Evolutionary conservation across 2,329 filamentous ascomycete species (phyloP).

Genomic region (Sporothrix schenckii): DNA sequence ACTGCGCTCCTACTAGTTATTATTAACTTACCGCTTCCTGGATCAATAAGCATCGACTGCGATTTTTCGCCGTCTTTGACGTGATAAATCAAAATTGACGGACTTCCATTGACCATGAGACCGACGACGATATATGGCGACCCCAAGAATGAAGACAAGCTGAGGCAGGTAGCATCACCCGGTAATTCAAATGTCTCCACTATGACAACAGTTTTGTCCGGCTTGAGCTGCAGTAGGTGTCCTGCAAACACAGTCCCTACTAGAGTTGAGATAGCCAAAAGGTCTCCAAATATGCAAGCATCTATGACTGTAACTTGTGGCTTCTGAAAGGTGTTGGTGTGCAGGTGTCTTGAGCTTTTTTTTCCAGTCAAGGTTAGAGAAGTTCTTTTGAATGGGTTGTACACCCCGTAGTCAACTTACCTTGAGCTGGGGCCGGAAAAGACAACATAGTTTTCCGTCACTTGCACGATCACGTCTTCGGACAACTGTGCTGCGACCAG

Average conservation of each 20-base stretch:
- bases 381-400: not conserved
- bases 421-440: slow-evolving; percentile 45
- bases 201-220: slow-evolving; percentile 38
- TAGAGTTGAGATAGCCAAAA: slow-evolving; percentile 51
- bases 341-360: slow-evolving; percentile 23
- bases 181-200: slow-evolving; percentile 44
- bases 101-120: slow-evolving; percentile 42
- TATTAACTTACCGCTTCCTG: slow-evolving; percentile 38
- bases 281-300: slow-evolving; percentile 47
- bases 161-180: slow-evolving; percentile 56
- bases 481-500: slow-evolving; percentile 49
- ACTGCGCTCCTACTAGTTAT: not conserved
- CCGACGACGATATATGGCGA: slow-evolving; percentile 44
- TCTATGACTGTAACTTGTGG: slow-evolving; percentile 43
- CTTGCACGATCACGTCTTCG: slow-evolving; percentile 52
- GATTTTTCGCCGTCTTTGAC: slow-evolving; percentile 28
- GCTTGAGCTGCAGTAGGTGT: slow-evolving; percentile 45
- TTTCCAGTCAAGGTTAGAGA: not conserved
- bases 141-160: slow-evolving; percentile 41
- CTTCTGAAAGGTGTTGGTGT: slow-evolving; percentile 26
- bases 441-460: slow-evolving; percentile 55
- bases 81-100: slow-evolving; percentile 44
- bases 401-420: slow-evolving; percentile 38
- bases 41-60: slow-evolving; percentile 33
- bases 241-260: slow-evolving; percentile 45